These are phyloP conservation scores for Cicer chorassanicum DNA, from an alignment of 306 rosid species.

Conservation along the genomic window DNA sequence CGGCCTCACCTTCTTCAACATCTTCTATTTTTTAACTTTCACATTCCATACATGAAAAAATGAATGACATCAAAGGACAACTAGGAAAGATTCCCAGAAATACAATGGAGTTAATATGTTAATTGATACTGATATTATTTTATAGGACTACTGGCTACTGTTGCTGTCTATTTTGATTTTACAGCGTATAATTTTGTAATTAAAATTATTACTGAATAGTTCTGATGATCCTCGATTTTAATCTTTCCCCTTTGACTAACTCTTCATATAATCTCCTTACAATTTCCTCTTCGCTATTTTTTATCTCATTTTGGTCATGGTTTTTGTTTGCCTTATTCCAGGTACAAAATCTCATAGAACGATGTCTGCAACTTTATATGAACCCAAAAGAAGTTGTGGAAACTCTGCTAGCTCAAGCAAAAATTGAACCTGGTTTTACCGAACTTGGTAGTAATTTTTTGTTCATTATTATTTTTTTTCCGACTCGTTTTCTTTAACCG, in stretches of 20 bases:
- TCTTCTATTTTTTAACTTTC: background rate
- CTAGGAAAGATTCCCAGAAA: background rate
- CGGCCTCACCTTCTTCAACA: conserved; percentile 4
- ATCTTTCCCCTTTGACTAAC: background rate
- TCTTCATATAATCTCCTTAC: background rate
- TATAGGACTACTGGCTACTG: background rate
- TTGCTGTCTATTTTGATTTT: background rate
- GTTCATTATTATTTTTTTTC: background rate
- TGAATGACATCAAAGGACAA: background rate
- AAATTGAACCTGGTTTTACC: conserved; percentile 87
- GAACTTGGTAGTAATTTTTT: conserved; percentile 65
- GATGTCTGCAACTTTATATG: conserved; percentile 82
- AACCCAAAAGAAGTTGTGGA: conserved; percentile 76
- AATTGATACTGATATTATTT: background rate
- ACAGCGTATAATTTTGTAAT: background rate
- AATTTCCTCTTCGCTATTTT: background rate
- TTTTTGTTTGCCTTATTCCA: conserved; percentile 44
- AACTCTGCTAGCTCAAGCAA: conserved; percentile 62
- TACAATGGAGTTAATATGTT: background rate
- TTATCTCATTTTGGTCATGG: background rate
- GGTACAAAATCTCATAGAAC: conserved; percentile 86
- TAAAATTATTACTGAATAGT: background rate
- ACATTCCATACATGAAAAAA: background rate
- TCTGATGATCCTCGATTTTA: background rate
- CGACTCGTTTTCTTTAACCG: background rate